Conservation (phyloP, 2,329 filamentous ascomycete genomes). For the Huntiella bhutanensis region DNA sequence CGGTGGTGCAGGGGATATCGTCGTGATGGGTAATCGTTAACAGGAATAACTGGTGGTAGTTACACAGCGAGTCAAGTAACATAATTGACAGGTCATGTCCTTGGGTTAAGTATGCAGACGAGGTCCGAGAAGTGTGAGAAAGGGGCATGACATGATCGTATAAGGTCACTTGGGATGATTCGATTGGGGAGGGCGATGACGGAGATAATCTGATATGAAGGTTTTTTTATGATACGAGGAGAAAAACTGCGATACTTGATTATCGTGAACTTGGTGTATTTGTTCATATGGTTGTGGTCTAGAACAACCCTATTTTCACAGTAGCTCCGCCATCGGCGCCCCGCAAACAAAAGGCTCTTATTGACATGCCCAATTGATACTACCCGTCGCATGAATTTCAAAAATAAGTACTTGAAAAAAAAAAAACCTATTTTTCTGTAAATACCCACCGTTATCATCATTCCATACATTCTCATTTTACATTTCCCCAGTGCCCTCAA, state of each 20-base stretch:
- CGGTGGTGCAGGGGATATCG: too few relatives aligned
- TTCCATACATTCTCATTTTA: not conserved
- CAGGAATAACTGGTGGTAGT: not conserved
- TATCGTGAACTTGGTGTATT: not conserved
- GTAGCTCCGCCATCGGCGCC: conserved; percentile 5
- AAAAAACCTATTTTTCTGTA: not conserved
- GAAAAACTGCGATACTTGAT: not conserved
- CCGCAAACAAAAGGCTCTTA: not conserved
- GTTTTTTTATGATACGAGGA: not conserved
- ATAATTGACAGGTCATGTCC: not conserved
- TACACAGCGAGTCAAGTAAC: not conserved
- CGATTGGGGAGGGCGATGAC: not conserved
- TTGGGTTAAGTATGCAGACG: not conserved
- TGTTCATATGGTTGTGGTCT: not conserved
- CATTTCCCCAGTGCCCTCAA: not conserved
- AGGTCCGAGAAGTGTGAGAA: not conserved
- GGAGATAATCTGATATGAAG: not conserved
- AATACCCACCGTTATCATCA: not conserved
- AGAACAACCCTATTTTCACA: not conserved
- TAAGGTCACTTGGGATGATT: not conserved
- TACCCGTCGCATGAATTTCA: too few relatives aligned
- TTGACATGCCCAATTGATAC: not conserved
- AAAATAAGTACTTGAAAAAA: not conserved
- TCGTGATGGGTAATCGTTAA: too few relatives aligned
- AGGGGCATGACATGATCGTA: not conserved